Evolutionary conservation across 2,329 filamentous ascomycete species (phyloP), one percentile per base, ranked within the genome.

Genomic region (Fusarium robinianum): DNA sequence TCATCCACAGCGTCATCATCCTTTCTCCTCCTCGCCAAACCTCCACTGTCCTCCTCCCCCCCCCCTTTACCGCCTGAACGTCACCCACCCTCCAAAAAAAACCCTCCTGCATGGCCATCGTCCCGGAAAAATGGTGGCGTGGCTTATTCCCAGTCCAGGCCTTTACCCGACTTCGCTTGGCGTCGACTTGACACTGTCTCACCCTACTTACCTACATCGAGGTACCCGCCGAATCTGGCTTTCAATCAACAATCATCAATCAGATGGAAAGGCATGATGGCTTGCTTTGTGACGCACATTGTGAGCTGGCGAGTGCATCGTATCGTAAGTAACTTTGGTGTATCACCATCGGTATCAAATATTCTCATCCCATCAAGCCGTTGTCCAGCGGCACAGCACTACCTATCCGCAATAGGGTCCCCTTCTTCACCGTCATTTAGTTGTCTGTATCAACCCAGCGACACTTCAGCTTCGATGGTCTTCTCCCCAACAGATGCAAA

Each of bases 1-100:
- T 54, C 50, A 46, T 41, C 50, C 51, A 47, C 47, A 49, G 52
- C 48, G 51, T 55, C 51, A 55, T 45, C 25, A 14, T 32, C 43
- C 31, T 55, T 47, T 29, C 42, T 24, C 16, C 25, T 26, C 16
- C 46, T 35, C 48, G 35, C 44, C 29, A 14, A 10, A 23, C 36
- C 14, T 15, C 30, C 36, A 27, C 25, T 6, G 31, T n/a, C 15
- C 18, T 19, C 25, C 18, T 32, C 40, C 25, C 35, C 33, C 39
- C 32, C 31, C 38, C 26, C 16, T 40, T 46, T 46, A 32, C 37
- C 30, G 37, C 42, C 16, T 35, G 25, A 25, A 16, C 7, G n/a
- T 38, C 33, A 11, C 24, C 24, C 24, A 34, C 33, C 33, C 7
- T 39, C 21, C 10, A 8, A 19, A 23, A 24, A 7, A 11, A 14